Conservation (phyloP, 2,329 filamentous ascomycete genomes). For the Trichoderma sp. region DNA sequence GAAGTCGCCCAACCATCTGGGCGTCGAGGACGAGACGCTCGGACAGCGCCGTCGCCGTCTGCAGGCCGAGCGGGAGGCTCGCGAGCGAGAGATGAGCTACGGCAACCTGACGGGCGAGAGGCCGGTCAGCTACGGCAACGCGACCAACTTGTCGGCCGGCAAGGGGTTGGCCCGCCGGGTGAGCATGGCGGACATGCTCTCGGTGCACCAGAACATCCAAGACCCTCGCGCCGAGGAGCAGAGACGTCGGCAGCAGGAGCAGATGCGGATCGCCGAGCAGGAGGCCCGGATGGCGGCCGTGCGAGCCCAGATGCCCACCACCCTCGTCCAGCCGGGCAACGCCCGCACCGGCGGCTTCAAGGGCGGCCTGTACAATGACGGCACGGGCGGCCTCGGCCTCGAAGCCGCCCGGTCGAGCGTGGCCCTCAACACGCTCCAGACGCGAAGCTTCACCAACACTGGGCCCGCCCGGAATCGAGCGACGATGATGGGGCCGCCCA, state of each 20-base stretch:
- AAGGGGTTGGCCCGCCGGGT: slow-evolving; percentile 41
- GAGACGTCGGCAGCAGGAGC: slow-evolving; percentile 46
- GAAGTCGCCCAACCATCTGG: slow-evolving; percentile 41
- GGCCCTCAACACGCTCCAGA: slow-evolving; percentile 32
- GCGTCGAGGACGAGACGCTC: slow-evolving; percentile 70
- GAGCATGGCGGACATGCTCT: slow-evolving; percentile 63
- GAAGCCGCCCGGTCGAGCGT: slow-evolving; percentile 37
- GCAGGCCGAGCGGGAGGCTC: slow-evolving; percentile 68
- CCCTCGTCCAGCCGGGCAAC: slow-evolving; percentile 39
- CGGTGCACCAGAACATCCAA: slow-evolving; percentile 47
- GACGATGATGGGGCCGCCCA: slow-evolving; percentile 32
- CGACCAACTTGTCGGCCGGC: slow-evolving; percentile 30
- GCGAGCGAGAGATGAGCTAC: slow-evolving; percentile 56
- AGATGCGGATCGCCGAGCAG: slow-evolving; percentile 45
- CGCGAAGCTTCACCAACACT: slow-evolving; percentile 33
- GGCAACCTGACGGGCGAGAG: slow-evolving; percentile 47
- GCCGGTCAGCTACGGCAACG: slow-evolving; percentile 50
- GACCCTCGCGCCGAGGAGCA: slow-evolving; percentile 47
- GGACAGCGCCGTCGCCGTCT: slow-evolving; percentile 75
- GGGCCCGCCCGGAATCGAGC: slow-evolving; percentile 36
- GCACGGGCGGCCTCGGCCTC: slow-evolving; percentile 44
- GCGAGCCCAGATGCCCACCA: slow-evolving; percentile 53
- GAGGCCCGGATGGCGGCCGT: slow-evolving; percentile 54
- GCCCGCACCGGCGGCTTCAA: slow-evolving; percentile 51
- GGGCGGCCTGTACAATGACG: slow-evolving; percentile 59